Conservation (phyloP, 2,329 filamentous ascomycete species). For the Graphiopsis chlorocephala region DNA sequence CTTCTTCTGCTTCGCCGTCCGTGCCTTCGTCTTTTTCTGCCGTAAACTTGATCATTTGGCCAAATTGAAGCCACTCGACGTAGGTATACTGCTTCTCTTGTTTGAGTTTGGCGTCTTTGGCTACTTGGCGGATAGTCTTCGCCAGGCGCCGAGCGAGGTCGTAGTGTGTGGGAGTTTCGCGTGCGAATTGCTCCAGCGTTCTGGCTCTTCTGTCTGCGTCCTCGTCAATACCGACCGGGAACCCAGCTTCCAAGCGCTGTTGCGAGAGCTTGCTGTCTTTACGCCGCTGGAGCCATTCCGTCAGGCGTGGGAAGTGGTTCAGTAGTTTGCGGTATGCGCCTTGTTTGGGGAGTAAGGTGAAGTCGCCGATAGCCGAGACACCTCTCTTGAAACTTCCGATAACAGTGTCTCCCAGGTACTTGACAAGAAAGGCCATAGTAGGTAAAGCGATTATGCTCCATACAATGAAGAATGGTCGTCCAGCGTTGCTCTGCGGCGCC, state of each 20-base stretch:
- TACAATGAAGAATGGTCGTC: slow-evolving; percentile 86
- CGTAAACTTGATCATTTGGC: slow-evolving; percentile 66
- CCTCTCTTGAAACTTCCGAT: slow-evolving; percentile 64
- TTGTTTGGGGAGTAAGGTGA: slow-evolving; percentile 63
- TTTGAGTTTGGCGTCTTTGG: slow-evolving; percentile 58
- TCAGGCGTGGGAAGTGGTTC: slow-evolving; percentile 46
- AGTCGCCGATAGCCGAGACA: slow-evolving; percentile 60
- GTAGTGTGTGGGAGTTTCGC: slow-evolving; percentile 51
- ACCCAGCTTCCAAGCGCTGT: slow-evolving; percentile 47
- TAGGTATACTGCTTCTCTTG: slow-evolving; percentile 69
- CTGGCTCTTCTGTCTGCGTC: slow-evolving; percentile 22
- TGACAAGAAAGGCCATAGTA: slow-evolving; percentile 82
- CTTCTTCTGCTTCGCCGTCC: slow-evolving; percentile 40
- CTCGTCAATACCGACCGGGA: slow-evolving; percentile 41
- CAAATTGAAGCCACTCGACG: slow-evolving; percentile 83
- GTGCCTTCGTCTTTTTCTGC: slow-evolving; percentile 23
- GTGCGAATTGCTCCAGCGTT: slow-evolving; percentile 46
- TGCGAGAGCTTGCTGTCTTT: slow-evolving; percentile 26
- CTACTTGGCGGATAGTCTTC: slow-evolving; percentile 66
- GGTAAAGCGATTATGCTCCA: slow-evolving; percentile 85
- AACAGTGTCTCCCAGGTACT: slow-evolving; percentile 79
- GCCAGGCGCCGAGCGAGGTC: slow-evolving; percentile 63
- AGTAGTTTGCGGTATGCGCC: slow-evolving; percentile 55
- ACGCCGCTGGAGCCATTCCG: slow-evolving; percentile 38
- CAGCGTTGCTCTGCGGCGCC: slow-evolving; percentile 71